A percentile compares a stretch with the other conserved stretches of the same genome.
These are phyloP conservation scores for Begonia loranthoides DNA, from an alignment of 306 rosid species.

Conservation along the genomic window DNA sequence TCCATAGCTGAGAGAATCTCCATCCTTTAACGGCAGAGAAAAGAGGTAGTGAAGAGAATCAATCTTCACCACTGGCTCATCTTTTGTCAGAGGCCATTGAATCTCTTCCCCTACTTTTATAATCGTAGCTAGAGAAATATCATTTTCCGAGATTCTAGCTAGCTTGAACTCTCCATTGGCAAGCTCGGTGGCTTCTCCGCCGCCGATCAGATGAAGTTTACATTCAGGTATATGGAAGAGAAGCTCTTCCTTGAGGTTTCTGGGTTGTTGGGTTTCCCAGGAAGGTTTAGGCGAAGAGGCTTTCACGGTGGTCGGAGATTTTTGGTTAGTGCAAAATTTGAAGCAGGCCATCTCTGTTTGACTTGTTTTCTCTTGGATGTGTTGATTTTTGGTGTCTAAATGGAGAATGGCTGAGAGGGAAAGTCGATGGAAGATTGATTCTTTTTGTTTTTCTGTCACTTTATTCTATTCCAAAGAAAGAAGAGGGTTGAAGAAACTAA, in stretches of 20 bases:
- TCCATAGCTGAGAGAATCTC: conserved; percentile 88
- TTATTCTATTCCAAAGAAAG: conserved; percentile 31
- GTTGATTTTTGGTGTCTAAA: not conserved
- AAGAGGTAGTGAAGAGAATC: conserved; percentile 58
- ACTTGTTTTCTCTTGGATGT: conserved; percentile 7
- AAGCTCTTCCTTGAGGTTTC: conserved; percentile 34
- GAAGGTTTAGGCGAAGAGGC: conserved; percentile 3
- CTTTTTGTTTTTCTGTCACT: conserved; percentile 22
- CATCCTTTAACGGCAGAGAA: conserved; percentile 61
- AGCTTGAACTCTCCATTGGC: conserved; percentile 57
- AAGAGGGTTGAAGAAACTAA: conserved; percentile 9
- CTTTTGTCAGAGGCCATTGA: conserved; percentile 94
- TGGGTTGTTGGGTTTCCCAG: conserved; percentile 13
- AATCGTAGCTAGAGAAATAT: conserved; percentile 57
- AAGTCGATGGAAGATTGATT: conserved; percentile 16
- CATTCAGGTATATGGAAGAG: conserved; percentile 50
- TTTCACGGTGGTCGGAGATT: conserved; percentile 17
- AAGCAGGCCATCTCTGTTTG: conserved; percentile 48
- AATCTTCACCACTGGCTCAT: conserved; percentile 85
- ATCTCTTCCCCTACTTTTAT: conserved; percentile 56
- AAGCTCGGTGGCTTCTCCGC: conserved; percentile 61
- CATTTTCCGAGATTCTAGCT: conserved; percentile 38
- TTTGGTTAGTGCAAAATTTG: conserved; percentile 27
- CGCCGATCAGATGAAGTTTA: conserved; percentile 66
- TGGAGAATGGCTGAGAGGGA: conserved; percentile 3